phyloP scores from a whole-genome alignment of 306 rosid genomes.

The Betula pendula region DNA sequence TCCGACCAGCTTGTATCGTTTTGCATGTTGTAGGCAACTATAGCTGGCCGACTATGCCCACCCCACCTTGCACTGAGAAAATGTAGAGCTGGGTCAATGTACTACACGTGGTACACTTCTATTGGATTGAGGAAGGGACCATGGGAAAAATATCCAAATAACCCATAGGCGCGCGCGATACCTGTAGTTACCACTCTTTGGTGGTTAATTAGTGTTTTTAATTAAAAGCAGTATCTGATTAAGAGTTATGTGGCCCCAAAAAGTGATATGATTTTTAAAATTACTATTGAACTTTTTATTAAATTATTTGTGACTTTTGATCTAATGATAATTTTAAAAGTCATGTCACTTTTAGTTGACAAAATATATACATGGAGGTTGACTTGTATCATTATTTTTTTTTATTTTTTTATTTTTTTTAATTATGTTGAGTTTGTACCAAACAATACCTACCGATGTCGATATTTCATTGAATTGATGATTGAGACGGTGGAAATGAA shows the following conservation, averaged over 20 bases:
- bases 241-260: neutral
- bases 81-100: too few relatives aligned
- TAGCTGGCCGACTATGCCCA: neutral
- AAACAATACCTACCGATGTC: slow-evolving; percentile 1
- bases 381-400: too few relatives aligned
- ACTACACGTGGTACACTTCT: neutral
- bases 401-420: neutral
- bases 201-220: neutral
- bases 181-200: neutral
- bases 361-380: too few relatives aligned
- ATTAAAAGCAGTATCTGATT: neutral
- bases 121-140: slow-evolving; percentile 12
- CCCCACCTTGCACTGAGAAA: too few relatives aligned
- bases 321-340: too few relatives aligned
- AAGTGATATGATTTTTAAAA: too few relatives aligned
- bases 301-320: too few relatives aligned
- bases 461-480: neutral
- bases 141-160: neutral
- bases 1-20: too few relatives aligned
- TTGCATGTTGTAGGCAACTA: neutral
- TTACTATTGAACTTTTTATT: too few relatives aligned
- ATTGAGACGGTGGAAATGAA: neutral
- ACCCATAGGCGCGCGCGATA: too few relatives aligned
- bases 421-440: slow-evolving; percentile 4
- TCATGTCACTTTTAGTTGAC: too few relatives aligned